These are phyloP conservation scores for Stenocarpella maydis DNA, from an alignment of 2,329 filamentous ascomycete genomes.

Conservation along the genomic window DNA sequence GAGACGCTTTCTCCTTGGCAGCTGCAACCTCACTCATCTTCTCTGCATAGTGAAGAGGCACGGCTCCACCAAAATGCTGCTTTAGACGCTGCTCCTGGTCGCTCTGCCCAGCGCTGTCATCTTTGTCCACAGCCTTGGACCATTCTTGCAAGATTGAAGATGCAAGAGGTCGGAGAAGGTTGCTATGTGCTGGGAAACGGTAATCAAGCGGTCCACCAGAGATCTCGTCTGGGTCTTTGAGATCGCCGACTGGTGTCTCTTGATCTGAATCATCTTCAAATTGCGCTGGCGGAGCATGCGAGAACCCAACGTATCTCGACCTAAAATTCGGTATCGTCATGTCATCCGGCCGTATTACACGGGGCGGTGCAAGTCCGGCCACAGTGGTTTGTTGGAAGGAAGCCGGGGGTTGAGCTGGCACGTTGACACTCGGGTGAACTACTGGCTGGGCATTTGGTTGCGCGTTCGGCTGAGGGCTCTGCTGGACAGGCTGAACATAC, in stretches of 20 bases:
- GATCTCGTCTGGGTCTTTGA: conserved; percentile 29
- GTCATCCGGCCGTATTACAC: conserved; percentile 31
- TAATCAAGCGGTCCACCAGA: conserved; percentile 4
- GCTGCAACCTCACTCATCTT: conserved; percentile 20
- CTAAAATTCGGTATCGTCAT: conserved; percentile 10
- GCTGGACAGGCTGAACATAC: background rate
- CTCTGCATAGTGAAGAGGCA: conserved; percentile 29
- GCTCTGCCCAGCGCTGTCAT: conserved; percentile 26
- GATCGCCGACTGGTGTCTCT: conserved; percentile 25
- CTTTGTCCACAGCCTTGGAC: conserved; percentile 29
- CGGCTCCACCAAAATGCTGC: conserved; percentile 25
- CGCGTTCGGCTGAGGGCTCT: background rate
- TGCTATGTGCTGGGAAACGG: conserved; percentile 12
- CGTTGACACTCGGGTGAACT: background rate
- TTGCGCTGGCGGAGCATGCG: background rate
- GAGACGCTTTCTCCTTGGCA: conserved; percentile 33
- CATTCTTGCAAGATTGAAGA: conserved; percentile 30
- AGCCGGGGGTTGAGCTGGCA: background rate
- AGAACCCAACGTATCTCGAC: conserved; percentile 30
- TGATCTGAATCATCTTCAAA: conserved; percentile 9
- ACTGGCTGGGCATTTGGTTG: background rate
- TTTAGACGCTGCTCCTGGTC: conserved; percentile 31
- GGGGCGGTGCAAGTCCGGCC: conserved; percentile 27
- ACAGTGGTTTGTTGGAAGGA: background rate
- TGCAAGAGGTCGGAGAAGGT: conserved; percentile 3